Evolutionary conservation across 2,329 filamentous ascomycete genomes (phyloP).

Genomic region (Aspergillus ustus): DNA sequence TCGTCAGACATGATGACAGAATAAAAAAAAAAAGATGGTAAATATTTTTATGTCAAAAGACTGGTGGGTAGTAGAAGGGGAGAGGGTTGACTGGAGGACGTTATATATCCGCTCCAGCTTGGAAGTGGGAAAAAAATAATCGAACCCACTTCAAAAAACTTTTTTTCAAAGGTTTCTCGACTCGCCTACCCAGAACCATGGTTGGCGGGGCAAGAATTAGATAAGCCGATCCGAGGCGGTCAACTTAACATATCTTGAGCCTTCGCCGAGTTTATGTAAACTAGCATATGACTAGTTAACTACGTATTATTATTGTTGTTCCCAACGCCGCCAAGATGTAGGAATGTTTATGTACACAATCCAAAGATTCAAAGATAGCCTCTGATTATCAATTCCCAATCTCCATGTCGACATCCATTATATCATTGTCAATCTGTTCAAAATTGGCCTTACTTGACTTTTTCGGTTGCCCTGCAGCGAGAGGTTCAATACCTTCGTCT

Average conservation of each 20-base stretch:
- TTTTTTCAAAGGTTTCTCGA: constrained; percentile 15
- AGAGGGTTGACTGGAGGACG: constrained; percentile 19
- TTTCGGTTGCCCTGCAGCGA: not conserved
- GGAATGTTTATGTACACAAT: no score
- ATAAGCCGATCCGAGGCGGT: constrained; percentile 15
- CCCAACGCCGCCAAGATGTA: no score
- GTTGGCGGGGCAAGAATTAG: constrained; percentile 20
- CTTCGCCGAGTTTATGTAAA: no score
- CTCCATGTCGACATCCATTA: constrained; percentile 7
- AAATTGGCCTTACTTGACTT: not conserved
- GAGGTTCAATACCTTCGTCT: no score
- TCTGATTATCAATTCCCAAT: not conserved
- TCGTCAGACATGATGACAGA: constrained; percentile 79
- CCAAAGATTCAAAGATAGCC: no score
- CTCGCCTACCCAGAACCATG: constrained; percentile 17
- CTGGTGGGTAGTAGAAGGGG: constrained; percentile 14
- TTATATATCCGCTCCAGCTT: constrained; percentile 28
- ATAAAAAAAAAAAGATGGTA: constrained; percentile 20
- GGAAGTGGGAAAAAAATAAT: constrained; percentile 30
- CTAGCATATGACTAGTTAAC: no score
- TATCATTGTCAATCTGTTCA: not conserved
- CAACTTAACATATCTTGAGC: not conserved
- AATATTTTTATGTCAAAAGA: not conserved
- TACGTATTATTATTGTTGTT: no score
- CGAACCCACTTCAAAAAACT: constrained; percentile 24